Evolutionary conservation across 2,329 filamentous ascomycete species (phyloP).

Genomic region (Phaeosphaeriaceae sp.): DNA sequence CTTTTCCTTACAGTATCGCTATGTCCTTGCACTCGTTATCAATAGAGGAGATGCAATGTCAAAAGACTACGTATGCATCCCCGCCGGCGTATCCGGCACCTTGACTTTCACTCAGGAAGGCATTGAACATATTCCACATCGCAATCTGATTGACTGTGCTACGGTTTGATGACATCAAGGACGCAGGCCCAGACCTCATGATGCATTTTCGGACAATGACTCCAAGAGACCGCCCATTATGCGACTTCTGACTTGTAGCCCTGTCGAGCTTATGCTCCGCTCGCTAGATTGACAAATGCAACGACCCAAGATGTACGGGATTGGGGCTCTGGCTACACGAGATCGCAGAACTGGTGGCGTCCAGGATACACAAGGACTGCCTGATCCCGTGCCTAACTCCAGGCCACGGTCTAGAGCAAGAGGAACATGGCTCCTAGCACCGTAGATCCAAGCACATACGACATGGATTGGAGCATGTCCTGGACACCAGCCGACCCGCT

Average conservation of each 20-base stretch:
- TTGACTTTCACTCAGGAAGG: too few relatives aligned
- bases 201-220: background rate
- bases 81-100: too few relatives aligned
- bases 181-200: too few relatives aligned
- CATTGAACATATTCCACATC: too few relatives aligned
- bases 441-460: conserved; percentile 23
- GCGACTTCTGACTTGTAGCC: background rate
- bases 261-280: too few relatives aligned
- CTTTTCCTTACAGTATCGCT: too few relatives aligned
- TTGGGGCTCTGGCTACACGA: background rate
- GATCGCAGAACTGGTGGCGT: background rate
- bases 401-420: conserved; percentile 18
- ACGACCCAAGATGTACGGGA: background rate
- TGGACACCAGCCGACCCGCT: conserved; percentile 9
- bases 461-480: conserved; percentile 16
- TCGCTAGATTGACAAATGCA: background rate
- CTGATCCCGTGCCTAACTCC: background rate
- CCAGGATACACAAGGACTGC: background rate
- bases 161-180: too few relatives aligned
- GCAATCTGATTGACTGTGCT: too few relatives aligned
- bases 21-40: too few relatives aligned
- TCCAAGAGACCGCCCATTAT: background rate
- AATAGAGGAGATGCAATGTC: too few relatives aligned
- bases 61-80: too few relatives aligned
- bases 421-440: conserved; percentile 22